phyloP scores from a whole-genome alignment of 371 early-diverging fungal genomes.

The Mortierella sp. region DNA sequence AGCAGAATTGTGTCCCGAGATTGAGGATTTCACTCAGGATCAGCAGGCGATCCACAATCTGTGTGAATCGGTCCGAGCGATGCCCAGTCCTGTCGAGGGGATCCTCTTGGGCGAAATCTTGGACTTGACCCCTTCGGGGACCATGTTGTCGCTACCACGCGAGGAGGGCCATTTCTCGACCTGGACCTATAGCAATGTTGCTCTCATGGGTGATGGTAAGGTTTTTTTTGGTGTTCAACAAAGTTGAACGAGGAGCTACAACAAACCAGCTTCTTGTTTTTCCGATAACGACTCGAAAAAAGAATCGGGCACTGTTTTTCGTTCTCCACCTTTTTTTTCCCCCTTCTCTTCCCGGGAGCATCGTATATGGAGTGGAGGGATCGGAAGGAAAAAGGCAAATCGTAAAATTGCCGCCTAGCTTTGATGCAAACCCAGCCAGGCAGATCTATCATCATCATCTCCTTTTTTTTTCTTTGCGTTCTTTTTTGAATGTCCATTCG shows the following conservation, averaged over 20 bases:
- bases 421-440: not conserved
- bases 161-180: constrained; percentile 35
- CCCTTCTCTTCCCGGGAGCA: not conserved
- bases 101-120: constrained; percentile 25
- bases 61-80: constrained; percentile 21
- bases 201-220: constrained; percentile 52
- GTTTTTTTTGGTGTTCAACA: not conserved
- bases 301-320: not conserved
- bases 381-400: not conserved
- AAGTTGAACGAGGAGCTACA: not conserved
- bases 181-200: constrained; percentile 40
- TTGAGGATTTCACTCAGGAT: constrained; percentile 33
- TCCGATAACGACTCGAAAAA: not conserved
- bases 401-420: not conserved
- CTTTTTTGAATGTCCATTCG: not conserved
- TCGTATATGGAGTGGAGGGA: not conserved
- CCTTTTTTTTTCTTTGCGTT: not conserved
- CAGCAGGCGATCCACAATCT: constrained; percentile 11
- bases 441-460: not conserved
- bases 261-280: not conserved
- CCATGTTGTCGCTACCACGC: constrained; percentile 27
- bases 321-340: not conserved
- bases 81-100: constrained; percentile 17
- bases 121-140: constrained; percentile 30
- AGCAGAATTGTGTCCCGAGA: constrained; percentile 32